Evolutionary conservation across 371 early-diverging fungal species (phyloP), one percentile per base, ranked within the genome.

Genomic region (Circinella minor): DNA sequence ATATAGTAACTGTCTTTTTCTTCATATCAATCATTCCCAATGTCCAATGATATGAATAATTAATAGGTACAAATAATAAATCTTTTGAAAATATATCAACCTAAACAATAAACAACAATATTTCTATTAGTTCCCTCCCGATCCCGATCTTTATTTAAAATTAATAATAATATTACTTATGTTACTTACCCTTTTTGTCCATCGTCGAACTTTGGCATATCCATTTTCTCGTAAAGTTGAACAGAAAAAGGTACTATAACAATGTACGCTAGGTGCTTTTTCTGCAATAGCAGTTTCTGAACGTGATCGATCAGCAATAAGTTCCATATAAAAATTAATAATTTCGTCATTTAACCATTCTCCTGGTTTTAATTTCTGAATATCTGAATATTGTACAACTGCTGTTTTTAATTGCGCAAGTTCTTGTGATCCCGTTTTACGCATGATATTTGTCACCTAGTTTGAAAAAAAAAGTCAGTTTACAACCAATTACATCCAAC

Each of bases 261-360:
- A 88, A 72, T 95, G 94, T 15, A 95, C 82, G 47, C 75, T 80
- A 4, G 90, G 95, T 70, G 77, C 74, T 15, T 63, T 60, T 34
- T 55, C 74, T 4, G 75, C 65, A 5, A 74, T 62, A 27, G 74
- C 63, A 27, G 37, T 37, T 36, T 81, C 77, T 14, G 91, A 78
- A 14, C 96, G 89, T 14, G 91, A 78, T 11, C 98, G 89, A 3
- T 87, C 81, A 72, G 91, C 85, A 20, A 95, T 80, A 36, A 97
- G 74, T 55, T 89, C 84, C 74, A 92, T 90, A 75, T 96, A 96
- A 76, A 93, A 95, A 78, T 97, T 96, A 78, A 97, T 94, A 15
- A 96, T 86, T 83, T 96, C 96, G 72, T 97, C 97, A 71, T 97
- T 96, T 7, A 97, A 83, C 97, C 97, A 97, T n/a, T 85, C 78